Evolutionary conservation across 768 basidiomycete genomes (phyloP), one percentile per base, ranked within the genome.

Genomic region (Phylloporus arenicola): DNA sequence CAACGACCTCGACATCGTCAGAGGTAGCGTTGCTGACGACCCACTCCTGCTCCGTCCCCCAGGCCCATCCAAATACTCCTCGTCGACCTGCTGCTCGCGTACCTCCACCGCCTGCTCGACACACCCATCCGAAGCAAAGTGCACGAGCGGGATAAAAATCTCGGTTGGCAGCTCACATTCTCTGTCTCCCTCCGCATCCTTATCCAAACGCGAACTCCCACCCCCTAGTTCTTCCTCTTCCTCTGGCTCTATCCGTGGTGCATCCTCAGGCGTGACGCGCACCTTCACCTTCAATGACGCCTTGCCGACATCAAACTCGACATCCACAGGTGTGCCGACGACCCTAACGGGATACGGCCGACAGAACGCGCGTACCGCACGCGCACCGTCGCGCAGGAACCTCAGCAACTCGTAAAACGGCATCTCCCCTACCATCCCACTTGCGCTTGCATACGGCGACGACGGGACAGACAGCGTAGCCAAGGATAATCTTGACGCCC

Each of bases 101-200:
- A 17, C 33, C 3, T 31, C 57, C 4, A 55, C 29, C 0, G 66
- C 52, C 31, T 59, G 56, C 19, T 63, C 57, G 27, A 68, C 62
- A 33, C 63, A 62, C 41, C 17, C 50, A 19, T 72, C 68, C 53
- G 76, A 74, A 3, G 86, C 89, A 64, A 83, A 99, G 64, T 99
- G 96, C 17, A 95, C 84, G 43, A 92, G 74, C 5, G 96, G 96
- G 1, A 98, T 65, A 64, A 79, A 99, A 19, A 98, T 83, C 74
- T 96, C 96, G 17, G 92, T 97, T n/a, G 83, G 77, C 1, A 80
- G 69, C 25, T 64, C 64, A 16, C 73, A 45, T 37, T 57, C 52
- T 2, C 65, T 24, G 7, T 43, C 35, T 11, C 30, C 64, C 6
- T 62, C 61, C 14, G 54, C 54, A 1, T 52, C 45, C 45, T 56